Evolutionary conservation across 139 green algal genomes (phyloP), one percentile per base, ranked within the genome.

Genomic region (Monoraphidium neglectum): DNA sequence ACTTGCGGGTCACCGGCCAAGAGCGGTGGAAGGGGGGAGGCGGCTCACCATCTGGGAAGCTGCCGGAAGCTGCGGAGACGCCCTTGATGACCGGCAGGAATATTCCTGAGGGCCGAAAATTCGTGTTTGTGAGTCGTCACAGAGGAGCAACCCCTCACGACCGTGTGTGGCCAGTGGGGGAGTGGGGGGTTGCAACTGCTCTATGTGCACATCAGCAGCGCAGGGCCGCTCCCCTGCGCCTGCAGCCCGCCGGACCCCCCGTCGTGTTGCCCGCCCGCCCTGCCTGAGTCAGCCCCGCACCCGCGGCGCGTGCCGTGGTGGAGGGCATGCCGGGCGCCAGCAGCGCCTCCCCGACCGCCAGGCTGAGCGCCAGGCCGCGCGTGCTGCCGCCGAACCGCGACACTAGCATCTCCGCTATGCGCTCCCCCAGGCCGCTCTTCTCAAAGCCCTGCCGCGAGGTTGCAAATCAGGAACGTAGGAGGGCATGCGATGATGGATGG

Each of bases 21-120:
- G n/a, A n/a, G n/a, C n/a, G n/a, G n/a, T n/a, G n/a, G n/a, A n/a
- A n/a, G n/a, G n/a, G n/a, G n/a, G n/a, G n/a, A n/a, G n/a, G n/a
- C n/a, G n/a, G n/a, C 5, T 30, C 62, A 68, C 16, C 54, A 83
- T 77, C 82, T 46, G 78, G 74, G 36, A 81, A 47, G 61, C 83
- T 88, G 28, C 79, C 79, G 4, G 66, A 63, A 23, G 74, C 53
- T 33, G 80, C 46, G n/a, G 78, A 81, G 67, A 90, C 59, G 4
- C 74, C 85, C 67, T 93, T 94, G 74, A 99, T 98, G 84, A 99
- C 97, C 70, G 96, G 96, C 86, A 99, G 93, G 79, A 99, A 99
- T 72, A 99, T 97, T 74, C 96, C 96, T 33, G 72, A 57, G 26
- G n/a, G 24, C 5, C 43, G 43, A 8, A 51, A 12, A 8, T n/a